phyloP scores from a whole-genome alignment of 306 rosid species.

The Cercis canadensis region DNA sequence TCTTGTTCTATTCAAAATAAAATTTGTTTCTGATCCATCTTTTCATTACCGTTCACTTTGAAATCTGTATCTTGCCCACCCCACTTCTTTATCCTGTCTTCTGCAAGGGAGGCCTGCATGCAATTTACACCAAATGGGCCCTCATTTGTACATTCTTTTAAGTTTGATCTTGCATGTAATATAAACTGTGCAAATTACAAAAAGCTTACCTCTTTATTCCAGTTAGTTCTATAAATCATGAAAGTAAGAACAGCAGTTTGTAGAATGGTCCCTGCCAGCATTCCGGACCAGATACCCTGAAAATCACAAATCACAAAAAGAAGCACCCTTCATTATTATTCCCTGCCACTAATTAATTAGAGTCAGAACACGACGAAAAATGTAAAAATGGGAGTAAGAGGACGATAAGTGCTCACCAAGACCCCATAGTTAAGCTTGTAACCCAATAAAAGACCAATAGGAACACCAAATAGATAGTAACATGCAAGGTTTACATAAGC shows the following conservation, averaged over 20 bases:
- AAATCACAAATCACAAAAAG: conserved; percentile 4
- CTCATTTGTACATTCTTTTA: not conserved
- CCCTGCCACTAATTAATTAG: too few relatives aligned
- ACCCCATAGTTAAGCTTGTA: conserved; percentile 62
- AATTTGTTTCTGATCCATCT: not conserved
- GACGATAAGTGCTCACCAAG: conserved; percentile 34
- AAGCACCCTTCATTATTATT: not conserved
- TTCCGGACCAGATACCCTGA: conserved; percentile 85
- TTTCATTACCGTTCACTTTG: not conserved
- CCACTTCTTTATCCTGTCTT: conserved; percentile 44
- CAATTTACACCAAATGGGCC: conserved; percentile 11
- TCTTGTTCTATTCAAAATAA: too few relatives aligned
- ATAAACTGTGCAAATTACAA: not conserved
- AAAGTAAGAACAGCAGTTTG: conserved; percentile 66
- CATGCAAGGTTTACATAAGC: conserved; percentile 76
- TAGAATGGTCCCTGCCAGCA: conserved; percentile 67
- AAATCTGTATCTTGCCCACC: conserved; percentile 36
- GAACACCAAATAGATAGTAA: conserved; percentile 77
- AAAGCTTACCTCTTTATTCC: conserved; percentile 67
- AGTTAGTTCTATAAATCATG: conserved; percentile 68
- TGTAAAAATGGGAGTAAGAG: not conserved
- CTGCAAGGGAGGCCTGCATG: conserved; percentile 46
- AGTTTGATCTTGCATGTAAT: not conserved
- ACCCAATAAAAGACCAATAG: conserved; percentile 71
- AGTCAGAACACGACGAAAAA: not conserved